Conservation (phyloP, 2,329 filamentous ascomycete species). For the Calonectria leucothoes region DNA sequence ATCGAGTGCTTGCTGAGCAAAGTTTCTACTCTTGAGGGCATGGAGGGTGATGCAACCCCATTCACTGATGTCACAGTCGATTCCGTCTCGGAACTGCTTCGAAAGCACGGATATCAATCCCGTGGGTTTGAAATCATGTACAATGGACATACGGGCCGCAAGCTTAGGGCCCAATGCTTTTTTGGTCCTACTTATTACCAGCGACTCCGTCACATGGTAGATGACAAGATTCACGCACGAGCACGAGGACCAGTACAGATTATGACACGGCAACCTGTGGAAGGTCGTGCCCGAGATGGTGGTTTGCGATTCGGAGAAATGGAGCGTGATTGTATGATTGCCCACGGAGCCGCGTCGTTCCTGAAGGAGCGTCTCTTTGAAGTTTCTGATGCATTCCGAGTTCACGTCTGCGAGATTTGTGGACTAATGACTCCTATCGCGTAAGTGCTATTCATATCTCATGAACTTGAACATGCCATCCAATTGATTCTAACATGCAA, state of each 20-base stretch:
- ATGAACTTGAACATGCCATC: background rate
- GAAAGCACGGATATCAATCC: constrained; percentile 93
- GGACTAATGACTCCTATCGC: constrained; percentile 99
- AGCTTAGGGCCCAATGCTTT: constrained; percentile 95
- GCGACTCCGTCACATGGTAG: constrained; percentile 98
- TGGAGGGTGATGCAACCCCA: constrained; percentile 96
- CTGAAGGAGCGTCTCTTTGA: constrained; percentile 97
- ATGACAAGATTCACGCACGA: constrained; percentile 99
- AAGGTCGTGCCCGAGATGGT: constrained; percentile 97
- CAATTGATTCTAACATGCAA: constrained; percentile 47
- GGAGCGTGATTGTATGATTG: constrained; percentile 99
- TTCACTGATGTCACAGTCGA: constrained; percentile 99
- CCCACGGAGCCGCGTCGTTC: constrained; percentile 97
- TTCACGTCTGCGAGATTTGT: constrained; percentile 98
- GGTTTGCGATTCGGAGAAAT: constrained; percentile 99
- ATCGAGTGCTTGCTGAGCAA: constrained; percentile 99
- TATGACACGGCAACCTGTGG: constrained; percentile 94
- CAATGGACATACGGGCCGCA: constrained; percentile 95
- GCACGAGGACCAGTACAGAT: constrained; percentile 97
- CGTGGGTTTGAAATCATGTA: constrained; percentile 99
- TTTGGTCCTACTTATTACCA: constrained; percentile 99
- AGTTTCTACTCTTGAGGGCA: constrained; percentile 90
- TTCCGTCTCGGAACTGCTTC: constrained; percentile 86
- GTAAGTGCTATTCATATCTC: constrained; percentile 68
- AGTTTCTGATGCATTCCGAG: constrained; percentile 96